Percentiles rank a stretch among this genome's conserved stretches.
Conservation (phyloP, 2,329 filamentous ascomycete species). For the Exophiala alcalophila region DNA sequence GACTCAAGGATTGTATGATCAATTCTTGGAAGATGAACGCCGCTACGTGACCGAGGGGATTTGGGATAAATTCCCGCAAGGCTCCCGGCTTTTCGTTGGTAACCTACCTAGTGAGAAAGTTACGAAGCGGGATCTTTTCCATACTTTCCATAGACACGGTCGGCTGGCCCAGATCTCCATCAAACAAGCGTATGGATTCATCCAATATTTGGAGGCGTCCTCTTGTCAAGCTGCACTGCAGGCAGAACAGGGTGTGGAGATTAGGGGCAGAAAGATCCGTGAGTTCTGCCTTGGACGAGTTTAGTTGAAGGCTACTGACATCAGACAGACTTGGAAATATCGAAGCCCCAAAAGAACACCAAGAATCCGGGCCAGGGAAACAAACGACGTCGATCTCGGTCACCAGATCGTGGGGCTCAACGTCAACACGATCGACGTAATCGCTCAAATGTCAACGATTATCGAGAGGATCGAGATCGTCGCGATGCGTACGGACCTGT, state of each 20-base stretch:
- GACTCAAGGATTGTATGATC: conserved; percentile 49
- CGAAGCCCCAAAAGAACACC: conserved; percentile 79
- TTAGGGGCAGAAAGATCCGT: conserved; percentile 84
- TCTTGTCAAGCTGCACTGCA: conserved; percentile 74
- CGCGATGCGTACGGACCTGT: conserved; percentile 66
- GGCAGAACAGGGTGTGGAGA: conserved; percentile 72
- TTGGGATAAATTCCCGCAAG: conserved; percentile 51
- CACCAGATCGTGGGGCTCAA: conserved; percentile 34
- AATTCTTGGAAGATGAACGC: conserved; percentile 50
- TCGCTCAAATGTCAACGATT: conserved; percentile 46
- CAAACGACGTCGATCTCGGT: conserved; percentile 43
- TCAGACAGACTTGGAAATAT: conserved; percentile 71
- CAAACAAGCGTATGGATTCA: conserved; percentile 94
- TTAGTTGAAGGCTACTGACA: neutral
- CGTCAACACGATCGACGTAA: conserved; percentile 32
- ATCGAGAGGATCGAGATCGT: conserved; percentile 49
- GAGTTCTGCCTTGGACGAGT: neutral
- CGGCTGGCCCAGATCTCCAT: conserved; percentile 91
- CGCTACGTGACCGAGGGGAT: conserved; percentile 52
- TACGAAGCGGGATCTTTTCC: conserved; percentile 89
- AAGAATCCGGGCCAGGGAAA: conserved; percentile 54
- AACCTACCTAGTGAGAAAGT: conserved; percentile 92
- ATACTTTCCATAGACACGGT: conserved; percentile 81
- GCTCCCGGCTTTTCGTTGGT: conserved; percentile 51
- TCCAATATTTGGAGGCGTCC: conserved; percentile 78